Percentiles rank a stretch among this genome's conserved stretches.
phyloP scores from a whole-genome alignment of 768 basidiomycete species.

The Pholiota molesta region DNA sequence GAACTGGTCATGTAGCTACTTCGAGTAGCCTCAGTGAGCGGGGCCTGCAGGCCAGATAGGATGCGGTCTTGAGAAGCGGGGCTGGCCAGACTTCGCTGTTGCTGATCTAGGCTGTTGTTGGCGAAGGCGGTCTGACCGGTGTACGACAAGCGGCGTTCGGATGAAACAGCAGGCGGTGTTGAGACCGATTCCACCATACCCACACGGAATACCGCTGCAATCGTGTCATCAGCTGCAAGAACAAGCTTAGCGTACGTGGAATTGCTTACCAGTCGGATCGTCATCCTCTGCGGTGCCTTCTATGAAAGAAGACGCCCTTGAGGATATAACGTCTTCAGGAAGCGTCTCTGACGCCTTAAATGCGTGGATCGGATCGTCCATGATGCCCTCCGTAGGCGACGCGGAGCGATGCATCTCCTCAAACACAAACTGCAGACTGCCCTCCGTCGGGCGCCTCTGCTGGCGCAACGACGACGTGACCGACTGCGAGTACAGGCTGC shows the following conservation, averaged over 20 bases:
- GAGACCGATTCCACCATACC: slow-evolving; percentile 51
- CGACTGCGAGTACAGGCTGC: slow-evolving; percentile 33
- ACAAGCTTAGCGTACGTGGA: not conserved
- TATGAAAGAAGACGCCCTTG: slow-evolving; percentile 40
- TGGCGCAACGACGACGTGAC: slow-evolving; percentile 17
- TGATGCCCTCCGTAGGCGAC: slow-evolving; percentile 22
- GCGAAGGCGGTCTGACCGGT: slow-evolving; percentile 38
- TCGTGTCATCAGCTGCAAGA: slow-evolving; percentile 1
- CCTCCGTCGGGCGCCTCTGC: slow-evolving; percentile 29
- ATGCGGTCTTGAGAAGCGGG: slow-evolving; percentile 16
- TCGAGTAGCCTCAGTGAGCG: slow-evolving; percentile 37
- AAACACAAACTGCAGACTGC: slow-evolving; percentile 40
- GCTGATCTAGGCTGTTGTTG: slow-evolving; percentile 13
- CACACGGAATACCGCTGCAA: slow-evolving; percentile 49
- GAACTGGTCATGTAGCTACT: slow-evolving; percentile 70
- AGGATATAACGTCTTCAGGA: slow-evolving; percentile 54
- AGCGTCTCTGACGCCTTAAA: slow-evolving; percentile 45
- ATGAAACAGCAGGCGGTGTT: slow-evolving; percentile 49
- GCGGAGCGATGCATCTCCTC: slow-evolving; percentile 33
- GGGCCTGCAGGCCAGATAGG: slow-evolving; percentile 35
- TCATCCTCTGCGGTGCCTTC: slow-evolving; percentile 42
- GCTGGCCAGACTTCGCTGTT: slow-evolving; percentile 9
- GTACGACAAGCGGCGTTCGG: slow-evolving; percentile 42
- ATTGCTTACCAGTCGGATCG: slow-evolving; percentile 39
- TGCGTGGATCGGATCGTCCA: slow-evolving; percentile 32